Base-by-base conservation (phyloP, 148 eudicot genomes). In the Silene uniflora region DNA sequence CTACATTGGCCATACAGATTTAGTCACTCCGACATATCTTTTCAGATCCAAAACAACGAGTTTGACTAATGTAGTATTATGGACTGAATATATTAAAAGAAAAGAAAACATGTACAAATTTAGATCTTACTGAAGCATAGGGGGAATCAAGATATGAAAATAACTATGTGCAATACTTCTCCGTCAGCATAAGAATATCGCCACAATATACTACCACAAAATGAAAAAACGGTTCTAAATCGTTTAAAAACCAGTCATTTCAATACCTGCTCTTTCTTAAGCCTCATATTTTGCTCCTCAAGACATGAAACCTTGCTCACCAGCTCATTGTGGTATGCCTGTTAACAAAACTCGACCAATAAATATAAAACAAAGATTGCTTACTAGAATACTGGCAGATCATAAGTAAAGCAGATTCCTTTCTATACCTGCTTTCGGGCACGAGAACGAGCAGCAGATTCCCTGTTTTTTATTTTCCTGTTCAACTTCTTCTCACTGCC, bases 361-460 rank as follows among this genome's bases (percentile, higher is more conserved):
- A 17, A 75, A 62, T 5, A 12, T 11, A 1, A 6, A 7, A 19
- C 12, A 0, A 7, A 6, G 0, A 25, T 18, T 32, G 67, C 49
- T 62, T 75, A 60, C n/a, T n/a, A n/a, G n/a, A n/a, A n/a, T n/a
- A n/a, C 42, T 39, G 7, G 62, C 52, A 25, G 18, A 35, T 60
- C n/a, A 74, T 52, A 72, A 18, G 14, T 27, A 39, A 17, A 59
- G n/a, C 44, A 76, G 5, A 60, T 21, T 8, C 62, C 10, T 27
- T 16, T 29, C 52, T 55, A 25, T 70, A 77, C 97, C 94, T 88
- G 97, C 71, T 92, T 92, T 77, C 92, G 88, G 24, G 97, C 97
- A 75, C 97, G 88, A 52, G 97, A 92, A 24, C 94, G 91, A 42
- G 95, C 95, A 82, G 97, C 97, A 69, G 97, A 92, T 75, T 92